Base-by-base conservation (phyloP, 352 stramenopile genomes). In the Phytophthora constricta region DNA sequence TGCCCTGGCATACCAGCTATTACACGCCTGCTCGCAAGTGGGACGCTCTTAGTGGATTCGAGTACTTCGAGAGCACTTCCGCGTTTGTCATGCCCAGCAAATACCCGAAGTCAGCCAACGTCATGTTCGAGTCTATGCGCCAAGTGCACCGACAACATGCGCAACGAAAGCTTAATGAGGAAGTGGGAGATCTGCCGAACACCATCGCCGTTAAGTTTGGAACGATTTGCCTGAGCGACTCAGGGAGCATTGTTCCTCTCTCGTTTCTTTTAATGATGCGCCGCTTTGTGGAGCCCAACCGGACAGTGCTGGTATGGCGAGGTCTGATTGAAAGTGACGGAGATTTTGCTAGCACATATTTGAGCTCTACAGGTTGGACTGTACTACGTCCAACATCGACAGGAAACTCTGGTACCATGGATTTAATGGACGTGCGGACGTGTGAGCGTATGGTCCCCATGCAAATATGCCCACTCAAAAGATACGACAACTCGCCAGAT, bases 141-240 rank as follows among this genome's bases (percentile, higher is more conserved):
- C 47, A 56, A 19, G 39, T 59, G 14, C 47, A 60, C n/a, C 39
- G 33, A 19, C n/a, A 53, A 31, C n/a, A 58, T 51, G 27, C 26
- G 17, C 14, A 31, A 14, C 33, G 53, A 49, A 28, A 2, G n/a
- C 31, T 70, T 17, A 28, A 39, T 39, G 39, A 70, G 25, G 37
- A 13, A 1, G 22, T 14, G 13, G 31, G 43, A 17, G 20, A 61
- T 14, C 5, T 22, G 14, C 17, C 20, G 0, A 55, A 62, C 31
- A 70, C 62, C 4, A 58, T 65, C 5, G 62, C 48, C 13, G 57
- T 70, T 23, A 70, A 70, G 48, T 65, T 65, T 52, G 48, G 39
- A 2, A 65, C 54, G 0, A 20, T 51, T 25, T 28, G 31, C 37
- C 54, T 63, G 17, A 65, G 42, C 5, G 48, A 65, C 17, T 31